Evolutionary conservation across 805 yeast genomes (phyloP).

Genomic region (Candida schatavii): DNA sequence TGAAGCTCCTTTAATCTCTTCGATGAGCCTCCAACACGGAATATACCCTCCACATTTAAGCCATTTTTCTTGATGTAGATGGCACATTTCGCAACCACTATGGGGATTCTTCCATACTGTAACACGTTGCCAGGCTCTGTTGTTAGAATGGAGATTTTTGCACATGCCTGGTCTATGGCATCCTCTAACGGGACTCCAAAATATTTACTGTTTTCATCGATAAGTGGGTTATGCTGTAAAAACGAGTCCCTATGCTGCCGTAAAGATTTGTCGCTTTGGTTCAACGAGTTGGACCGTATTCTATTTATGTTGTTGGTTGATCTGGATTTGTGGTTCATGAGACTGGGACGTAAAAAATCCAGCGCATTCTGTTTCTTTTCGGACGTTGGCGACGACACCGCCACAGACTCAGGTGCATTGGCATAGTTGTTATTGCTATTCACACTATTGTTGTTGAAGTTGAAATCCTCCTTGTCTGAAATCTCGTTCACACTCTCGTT

Average conservation of each 20-base stretch:
- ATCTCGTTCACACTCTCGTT: conserved; percentile 39
- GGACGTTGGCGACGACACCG: conserved; percentile 9
- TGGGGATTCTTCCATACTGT: conserved; percentile 85
- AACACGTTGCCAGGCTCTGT: conserved; percentile 58
- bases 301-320: conserved; percentile 46
- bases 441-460: conserved; percentile 8
- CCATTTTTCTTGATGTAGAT: conserved; percentile 76
- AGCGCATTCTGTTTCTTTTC: background rate
- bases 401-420: conserved; percentile 1
- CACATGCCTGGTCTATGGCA: conserved; percentile 74
- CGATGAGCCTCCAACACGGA: conserved; percentile 88
- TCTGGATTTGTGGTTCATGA: conserved; percentile 48
- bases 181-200: conserved; percentile 75
- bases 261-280: conserved; percentile 26
- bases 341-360: conserved; percentile 3
- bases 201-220: conserved; percentile 53
- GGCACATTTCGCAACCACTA: conserved; percentile 95
- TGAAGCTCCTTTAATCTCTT: conserved; percentile 87
- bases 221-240: conserved; percentile 41
- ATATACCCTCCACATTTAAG: conserved; percentile 82
- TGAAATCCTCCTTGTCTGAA: conserved; percentile 8
- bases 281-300: conserved; percentile 35
- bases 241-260: conserved; percentile 52
- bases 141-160: conserved; percentile 64
- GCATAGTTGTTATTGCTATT: conserved; percentile 10